Evolutionary conservation across 805 yeast species (phyloP), one percentile per base, ranked within the genome.

Genomic region (Cyberlindnera euphorbiae): DNA sequence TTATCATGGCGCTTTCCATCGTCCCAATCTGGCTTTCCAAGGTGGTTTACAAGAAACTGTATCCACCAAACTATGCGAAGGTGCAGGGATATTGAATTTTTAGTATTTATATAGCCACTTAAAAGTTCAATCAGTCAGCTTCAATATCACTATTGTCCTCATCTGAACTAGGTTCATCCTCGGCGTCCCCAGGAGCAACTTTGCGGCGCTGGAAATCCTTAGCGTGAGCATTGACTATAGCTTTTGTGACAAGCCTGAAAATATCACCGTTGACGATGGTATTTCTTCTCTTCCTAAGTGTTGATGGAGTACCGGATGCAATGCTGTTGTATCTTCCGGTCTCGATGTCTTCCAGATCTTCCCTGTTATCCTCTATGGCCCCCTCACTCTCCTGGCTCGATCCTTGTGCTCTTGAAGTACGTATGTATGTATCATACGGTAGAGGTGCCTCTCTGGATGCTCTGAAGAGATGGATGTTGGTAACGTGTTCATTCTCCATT

Each of bases 21-120:
- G 60, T 87, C 25, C 98, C 98, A 0, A 94, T 90, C 2, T 90
- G 96, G 96, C 64, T 82, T 2, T 79, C 80, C 3, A 85, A 85
- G 59, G 69, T 83, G 4, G 64, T 90, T 13, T 78, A 81, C 53
- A 72, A 95, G 45, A 77, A 68, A 43, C 59, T 93, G 38, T 76
- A 88, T 48, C 97, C 98, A 4, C 98, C 98, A 22, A 87, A 86
- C 54, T 93, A 93, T 59, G 97, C 97, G 8, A 93, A 93, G 59
- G 97, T 93, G 28, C 97, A 89, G 58, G 93, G 84, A 42, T 80
- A 73, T 19, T 39, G 11, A 26, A 17, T 9, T 12, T 12, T 6
- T 9, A 10, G 7, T 14, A 12, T 26, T 26, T 13, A 13, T 14
- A 26, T 11, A 11, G 16, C n/a, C 28, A 6, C 11, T 13, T 26